Base-by-base conservation (phyloP, 768 basidiomycete species). In the Lentinula raphanica region DNA sequence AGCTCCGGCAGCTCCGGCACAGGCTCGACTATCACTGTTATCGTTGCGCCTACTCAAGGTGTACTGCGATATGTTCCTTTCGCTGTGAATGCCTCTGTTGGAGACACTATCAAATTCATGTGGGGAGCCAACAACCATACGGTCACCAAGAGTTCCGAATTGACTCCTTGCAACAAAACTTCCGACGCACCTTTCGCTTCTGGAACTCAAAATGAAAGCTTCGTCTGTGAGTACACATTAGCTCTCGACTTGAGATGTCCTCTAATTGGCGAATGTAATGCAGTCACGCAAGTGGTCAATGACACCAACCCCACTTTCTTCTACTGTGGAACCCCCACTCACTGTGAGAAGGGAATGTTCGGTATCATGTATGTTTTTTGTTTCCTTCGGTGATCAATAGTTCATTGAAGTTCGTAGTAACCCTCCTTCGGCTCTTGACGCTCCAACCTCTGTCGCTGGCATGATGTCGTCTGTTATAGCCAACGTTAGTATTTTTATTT, bases 261-360 rank as follows among this genome's bases (percentile, higher is more conserved):
- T 29, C 12, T 35, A n/a, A n/a, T 35, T 35, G 32, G 19, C 35
- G 1, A 32, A 48, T 35, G 49, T 61, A 8, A 68, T 66, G 35
- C 50, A 84, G 84, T 89, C 79, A 80, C 79, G 46, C 83, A 87
- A 72, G 78, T 81, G 57, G 82, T 91, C 70, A 90, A 90, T 71
- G 79, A 82, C 71, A 90, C 88, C 53, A 77, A 83, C 65, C 79
- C 88, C n/a, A 77, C 76, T 56, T 90, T 79, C 82, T 90, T 77
- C 83, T 87, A 84, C 77, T 92, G 90, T 71, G 83, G 74, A 60
- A 81, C 82, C 48, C 82, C 86, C 44, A 72, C 64, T 57, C 90
- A 93, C 69, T 92, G 91, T 69, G 70, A 82, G 67, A 85, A 88
- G 79, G 91, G 90, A 65, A 92, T 92, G 89, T 92, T 90, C 68